Base-by-base conservation (phyloP, 768 basidiomycete species). In the Guyanaporus albipodus region DNA sequence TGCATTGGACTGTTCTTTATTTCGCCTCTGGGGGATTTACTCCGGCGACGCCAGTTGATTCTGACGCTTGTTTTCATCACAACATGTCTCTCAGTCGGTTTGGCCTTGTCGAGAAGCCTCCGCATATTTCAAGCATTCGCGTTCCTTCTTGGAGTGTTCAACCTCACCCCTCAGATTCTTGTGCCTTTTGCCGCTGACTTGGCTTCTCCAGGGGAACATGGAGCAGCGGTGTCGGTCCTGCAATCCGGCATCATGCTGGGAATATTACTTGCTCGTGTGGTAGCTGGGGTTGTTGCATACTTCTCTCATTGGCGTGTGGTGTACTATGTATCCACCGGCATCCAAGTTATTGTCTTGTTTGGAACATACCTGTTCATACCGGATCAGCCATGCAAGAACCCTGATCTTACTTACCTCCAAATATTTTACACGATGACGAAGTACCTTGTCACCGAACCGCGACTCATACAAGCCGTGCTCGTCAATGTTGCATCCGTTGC, bases 181-280 rank as follows among this genome's bases (percentile, higher is more conserved):
- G 59, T 77, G 9, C 73, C 75, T 0, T 66, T 74, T 38, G 69
- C 72, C 7, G 75, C 65, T 4, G 75, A 77, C 54, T 57, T 77
- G 19, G 73, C 75, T 2, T 66, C 70, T 10, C 55, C 60, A 7
- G 23, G 15, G 15, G 43, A 50, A 4, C 48, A 57, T 17, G 50
- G 38, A 31, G 38, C 41, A 22, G 59, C 63, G 4, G 60, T 70
- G 15, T 61, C 61, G 7, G 50, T 71, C 9, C 64, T 65, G 58
- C n/a, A 58, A 51, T 49, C 63, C 11, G 53, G 60, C 6, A 24
- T 57, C 15, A 57, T 63, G 57, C 36, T 62, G 6, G 61, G 61
- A 6, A 60, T 63, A 42, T 42, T 63, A 18, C 34, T 64, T 6
- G 54, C 61, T 24, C 50, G 66, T 56, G 31, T 70, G 67, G 38